A percentile compares a stretch with the other conserved stretches of the same genome.
phyloP scores from a whole-genome alignment of 2,329 filamentous ascomycete genomes.

The Xylariaceae sp. region DNA sequence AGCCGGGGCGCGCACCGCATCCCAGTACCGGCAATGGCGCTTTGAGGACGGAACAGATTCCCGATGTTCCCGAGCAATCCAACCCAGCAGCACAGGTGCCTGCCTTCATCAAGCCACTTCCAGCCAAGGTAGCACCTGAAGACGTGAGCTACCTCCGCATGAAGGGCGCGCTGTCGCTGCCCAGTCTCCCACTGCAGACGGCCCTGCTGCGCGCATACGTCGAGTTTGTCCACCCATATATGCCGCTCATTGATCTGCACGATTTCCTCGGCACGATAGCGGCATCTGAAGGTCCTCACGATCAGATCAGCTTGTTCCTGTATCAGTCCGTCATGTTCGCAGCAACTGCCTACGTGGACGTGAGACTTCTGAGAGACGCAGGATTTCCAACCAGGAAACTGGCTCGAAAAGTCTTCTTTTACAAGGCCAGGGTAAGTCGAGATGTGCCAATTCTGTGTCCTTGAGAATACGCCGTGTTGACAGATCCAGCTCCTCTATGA shows the following conservation, averaged over 20 bases:
- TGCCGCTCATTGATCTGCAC: conserved; percentile 73
- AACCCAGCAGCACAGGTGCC: conserved; percentile 46
- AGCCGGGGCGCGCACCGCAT: conserved; percentile 16
- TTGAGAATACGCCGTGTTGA: too few species aligned
- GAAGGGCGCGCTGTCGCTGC: conserved; percentile 79
- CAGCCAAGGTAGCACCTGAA: conserved; percentile 66
- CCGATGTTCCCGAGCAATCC: conserved; percentile 40
- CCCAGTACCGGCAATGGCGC: conserved; percentile 20
- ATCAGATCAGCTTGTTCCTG: conserved; percentile 73
- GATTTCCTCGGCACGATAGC: conserved; percentile 54
- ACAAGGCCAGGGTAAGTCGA: conserved; percentile 69
- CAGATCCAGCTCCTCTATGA: conserved; percentile 69
- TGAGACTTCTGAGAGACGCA: conserved; percentile 64
- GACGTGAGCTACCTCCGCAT: conserved; percentile 76
- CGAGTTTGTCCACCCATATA: conserved; percentile 88
- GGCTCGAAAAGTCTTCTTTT: conserved; percentile 82
- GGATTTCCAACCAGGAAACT: conserved; percentile 73
- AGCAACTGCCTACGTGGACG: conserved; percentile 79
- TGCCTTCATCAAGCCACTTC: conserved; percentile 71
- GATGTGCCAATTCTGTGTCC: too few species aligned
- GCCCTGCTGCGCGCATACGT: conserved; percentile 76
- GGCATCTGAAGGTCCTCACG: conserved; percentile 58
- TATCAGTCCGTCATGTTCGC: conserved; percentile 96
- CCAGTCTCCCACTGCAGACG: conserved; percentile 62
- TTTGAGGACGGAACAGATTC: conserved; percentile 33